A percentile compares a stretch with the other conserved stretches of the same genome.
phyloP scores from a whole-genome alignment of 1,284 basidiomycete genomes.

The Volvariella volvacea region DNA sequence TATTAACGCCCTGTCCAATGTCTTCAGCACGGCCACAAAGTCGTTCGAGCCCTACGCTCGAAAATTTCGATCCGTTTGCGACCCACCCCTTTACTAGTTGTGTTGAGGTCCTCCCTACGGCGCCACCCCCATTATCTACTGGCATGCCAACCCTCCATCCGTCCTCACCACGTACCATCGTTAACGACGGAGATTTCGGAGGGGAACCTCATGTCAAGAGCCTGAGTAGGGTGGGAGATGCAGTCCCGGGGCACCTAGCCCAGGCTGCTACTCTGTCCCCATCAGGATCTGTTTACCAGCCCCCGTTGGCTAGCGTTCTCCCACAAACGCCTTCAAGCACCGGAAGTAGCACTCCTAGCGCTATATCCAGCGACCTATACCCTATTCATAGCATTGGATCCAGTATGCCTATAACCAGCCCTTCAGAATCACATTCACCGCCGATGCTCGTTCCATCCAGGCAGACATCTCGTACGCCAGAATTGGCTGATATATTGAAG shows the following conservation, averaged over 20 bases:
- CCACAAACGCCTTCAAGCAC: no score
- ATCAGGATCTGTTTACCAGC: no score
- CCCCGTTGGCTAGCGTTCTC: no score
- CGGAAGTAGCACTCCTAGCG: not conserved
- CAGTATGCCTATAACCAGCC: no score
- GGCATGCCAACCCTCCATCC: not conserved
- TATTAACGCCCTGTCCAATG: no score
- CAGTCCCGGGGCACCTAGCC: conserved; percentile 6
- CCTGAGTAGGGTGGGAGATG: conserved; percentile 5
- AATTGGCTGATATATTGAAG: conserved; percentile 14
- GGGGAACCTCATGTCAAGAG: no score
- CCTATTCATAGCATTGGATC: not conserved
- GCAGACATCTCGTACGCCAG: conserved; percentile 14
- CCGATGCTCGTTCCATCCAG: conserved; percentile 13
- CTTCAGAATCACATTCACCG: conserved; percentile 1
- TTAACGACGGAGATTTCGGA: no score
- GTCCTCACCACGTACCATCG: no score
- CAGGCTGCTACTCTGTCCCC: not conserved
- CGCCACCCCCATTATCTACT: conserved; percentile 6
- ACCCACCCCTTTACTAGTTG: conserved; percentile 23
- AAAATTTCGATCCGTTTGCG: conserved; percentile 21
- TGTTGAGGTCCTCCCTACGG: conserved; percentile 6
- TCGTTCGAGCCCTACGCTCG: conserved; percentile 9
- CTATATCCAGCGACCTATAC: conserved; percentile 2
- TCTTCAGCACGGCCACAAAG: no score